Conservation (phyloP, 2,329 filamentous ascomycete species). For the Ophiostoma tasmaniense region DNA sequence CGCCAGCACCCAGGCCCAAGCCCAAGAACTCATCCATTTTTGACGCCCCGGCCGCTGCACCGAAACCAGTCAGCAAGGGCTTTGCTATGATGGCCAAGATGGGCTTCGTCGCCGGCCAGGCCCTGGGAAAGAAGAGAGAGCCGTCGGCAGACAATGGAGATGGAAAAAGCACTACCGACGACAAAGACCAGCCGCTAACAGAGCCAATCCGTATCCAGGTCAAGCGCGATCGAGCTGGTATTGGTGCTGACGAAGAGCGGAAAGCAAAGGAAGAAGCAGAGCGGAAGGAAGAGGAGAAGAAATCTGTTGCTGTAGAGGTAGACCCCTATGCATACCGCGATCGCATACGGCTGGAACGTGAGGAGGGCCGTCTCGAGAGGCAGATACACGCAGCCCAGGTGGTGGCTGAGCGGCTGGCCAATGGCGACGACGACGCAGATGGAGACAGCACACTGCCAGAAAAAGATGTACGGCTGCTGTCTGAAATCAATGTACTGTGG, state of each 20-base stretch:
- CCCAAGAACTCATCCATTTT: conserved; percentile 49
- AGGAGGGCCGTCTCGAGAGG: conserved; percentile 58
- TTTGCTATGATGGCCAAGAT: conserved; percentile 95
- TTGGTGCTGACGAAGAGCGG: conserved; percentile 77
- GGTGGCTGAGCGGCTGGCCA: conserved; percentile 66
- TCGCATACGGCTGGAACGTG: conserved; percentile 60
- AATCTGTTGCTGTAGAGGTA: conserved; percentile 38
- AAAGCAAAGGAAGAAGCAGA: conserved; percentile 38
- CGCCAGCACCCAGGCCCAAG: conserved; percentile 28
- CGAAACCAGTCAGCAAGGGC: conserved; percentile 57
- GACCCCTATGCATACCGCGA: conserved; percentile 67
- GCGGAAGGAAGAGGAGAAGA: conserved; percentile 45
- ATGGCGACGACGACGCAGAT: conserved; percentile 25
- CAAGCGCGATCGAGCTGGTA: conserved; percentile 73
- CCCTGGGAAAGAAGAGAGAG: conserved; percentile 49
- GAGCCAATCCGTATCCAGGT: conserved; percentile 70
- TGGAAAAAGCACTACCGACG: neutral
- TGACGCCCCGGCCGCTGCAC: neutral
- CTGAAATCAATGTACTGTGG: conserved; percentile 69
- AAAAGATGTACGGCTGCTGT: conserved; percentile 38
- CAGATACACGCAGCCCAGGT: conserved; percentile 72
- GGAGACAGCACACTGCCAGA: conserved; percentile 17
- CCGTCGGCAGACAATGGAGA: conserved; percentile 6
- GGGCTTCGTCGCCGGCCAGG: conserved; percentile 71
- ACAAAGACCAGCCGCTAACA: conserved; percentile 24